Conservation (phyloP, 202 grass and related monocot genomes). For the Zizania palustris region DNA sequence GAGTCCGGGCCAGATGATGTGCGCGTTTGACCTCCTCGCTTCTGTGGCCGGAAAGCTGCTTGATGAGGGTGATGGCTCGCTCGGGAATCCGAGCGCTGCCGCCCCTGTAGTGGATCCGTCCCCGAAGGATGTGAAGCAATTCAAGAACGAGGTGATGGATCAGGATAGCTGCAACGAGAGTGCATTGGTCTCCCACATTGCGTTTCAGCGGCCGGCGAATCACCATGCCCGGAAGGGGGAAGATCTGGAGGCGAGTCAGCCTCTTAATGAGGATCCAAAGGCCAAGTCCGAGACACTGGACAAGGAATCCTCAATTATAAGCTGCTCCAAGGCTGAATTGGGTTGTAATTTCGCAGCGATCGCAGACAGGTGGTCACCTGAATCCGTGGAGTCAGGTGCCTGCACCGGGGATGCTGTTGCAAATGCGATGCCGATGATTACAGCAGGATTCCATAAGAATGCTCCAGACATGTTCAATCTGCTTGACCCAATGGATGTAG, state of each 20-base stretch:
- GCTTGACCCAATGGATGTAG: slow-evolving; percentile 64
- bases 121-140: slow-evolving; percentile 47
- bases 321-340: slow-evolving; percentile 42
- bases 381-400: slow-evolving; percentile 52
- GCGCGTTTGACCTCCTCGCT: slow-evolving; percentile 87
- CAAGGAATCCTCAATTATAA: slow-evolving; percentile 59
- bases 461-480: slow-evolving; percentile 55
- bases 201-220: slow-evolving; percentile 27
- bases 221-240: slow-evolving; percentile 27
- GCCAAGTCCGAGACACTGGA: slow-evolving; percentile 43
- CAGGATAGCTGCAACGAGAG: slow-evolving; percentile 89
- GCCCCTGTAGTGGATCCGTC: slow-evolving; percentile 27
- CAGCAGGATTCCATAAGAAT: slow-evolving; percentile 45
- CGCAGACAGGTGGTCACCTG: slow-evolving; percentile 49
- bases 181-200: slow-evolving; percentile 45
- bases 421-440: slow-evolving; percentile 26
- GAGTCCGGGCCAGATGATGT: slow-evolving; percentile 60
- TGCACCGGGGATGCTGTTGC: slow-evolving; percentile 52
- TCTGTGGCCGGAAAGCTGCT: slow-evolving; percentile 86
- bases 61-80: slow-evolving; percentile 68
- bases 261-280: slow-evolving; percentile 52
- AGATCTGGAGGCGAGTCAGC: slow-evolving; percentile 6
- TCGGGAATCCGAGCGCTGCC: slow-evolving; percentile 41
- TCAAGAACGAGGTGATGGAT: slow-evolving; percentile 69
- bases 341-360: slow-evolving; percentile 42